phyloP scores from a whole-genome alignment of 163 green algal genomes.

The Chloromonas sp. region DNA sequence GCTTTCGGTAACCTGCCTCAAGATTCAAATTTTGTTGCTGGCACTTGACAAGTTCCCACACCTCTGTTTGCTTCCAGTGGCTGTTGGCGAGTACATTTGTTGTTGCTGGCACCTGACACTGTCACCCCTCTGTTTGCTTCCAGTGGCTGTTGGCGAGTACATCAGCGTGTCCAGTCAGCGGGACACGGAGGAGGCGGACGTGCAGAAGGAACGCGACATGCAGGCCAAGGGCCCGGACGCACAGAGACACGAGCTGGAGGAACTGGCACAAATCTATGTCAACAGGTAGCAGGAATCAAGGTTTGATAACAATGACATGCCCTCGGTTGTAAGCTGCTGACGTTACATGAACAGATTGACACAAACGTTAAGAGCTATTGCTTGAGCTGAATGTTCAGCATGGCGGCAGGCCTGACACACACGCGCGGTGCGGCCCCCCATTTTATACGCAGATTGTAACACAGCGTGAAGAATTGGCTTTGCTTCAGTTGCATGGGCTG shows the following conservation, averaged over 20 bases:
- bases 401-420: too few species aligned
- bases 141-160: slow-evolving; percentile 30
- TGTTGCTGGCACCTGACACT: not conserved
- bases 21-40: not conserved
- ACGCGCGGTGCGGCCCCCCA: too few species aligned
- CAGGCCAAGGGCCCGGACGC: slow-evolving; percentile 20
- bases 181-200: slow-evolving; percentile 49
- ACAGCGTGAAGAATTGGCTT: too few species aligned
- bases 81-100: slow-evolving; percentile 6
- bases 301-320: too few species aligned
- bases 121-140: not conserved
- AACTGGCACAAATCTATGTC: slow-evolving; percentile 22
- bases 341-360: too few species aligned
- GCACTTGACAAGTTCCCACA: not conserved
- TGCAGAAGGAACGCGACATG: slow-evolving; percentile 48
- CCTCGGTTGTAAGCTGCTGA: too few species aligned
- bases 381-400: too few species aligned
- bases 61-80: slow-evolving; percentile 11
- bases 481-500: too few species aligned
- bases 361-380: too few species aligned
- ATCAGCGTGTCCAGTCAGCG: slow-evolving; percentile 39
- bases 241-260: slow-evolving; percentile 22
- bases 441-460: too few species aligned
- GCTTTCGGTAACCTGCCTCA: not conserved
- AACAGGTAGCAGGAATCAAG: slow-evolving; percentile 3